Evolutionary conservation across 2,329 filamentous ascomycete species (phyloP).

Genomic region (Orbilia blumenaviensis): DNA sequence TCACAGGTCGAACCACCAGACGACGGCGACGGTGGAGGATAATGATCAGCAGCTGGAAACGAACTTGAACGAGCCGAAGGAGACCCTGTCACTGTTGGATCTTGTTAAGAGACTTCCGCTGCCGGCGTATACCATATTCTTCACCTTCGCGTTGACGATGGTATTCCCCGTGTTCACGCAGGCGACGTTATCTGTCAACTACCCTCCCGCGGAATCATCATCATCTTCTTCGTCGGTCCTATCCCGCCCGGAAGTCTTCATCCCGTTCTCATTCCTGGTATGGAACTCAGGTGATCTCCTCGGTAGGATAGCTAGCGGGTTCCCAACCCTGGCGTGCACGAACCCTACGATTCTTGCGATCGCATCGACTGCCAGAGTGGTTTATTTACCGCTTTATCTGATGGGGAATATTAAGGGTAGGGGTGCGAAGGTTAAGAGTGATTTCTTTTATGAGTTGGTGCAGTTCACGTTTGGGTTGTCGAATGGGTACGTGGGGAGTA

Average conservation of each 20-base stretch:
- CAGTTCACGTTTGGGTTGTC: conserved; percentile 84
- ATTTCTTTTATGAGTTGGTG: conserved; percentile 84
- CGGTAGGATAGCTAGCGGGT: conserved; percentile 70
- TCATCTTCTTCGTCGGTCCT: conserved; percentile 64
- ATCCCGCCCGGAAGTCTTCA: conserved; percentile 79
- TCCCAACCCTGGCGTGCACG: conserved; percentile 63
- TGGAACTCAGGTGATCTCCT: conserved; percentile 91
- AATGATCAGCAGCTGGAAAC: conserved; percentile 63
- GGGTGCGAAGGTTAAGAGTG: conserved; percentile 78
- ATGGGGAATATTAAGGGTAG: conserved; percentile 85
- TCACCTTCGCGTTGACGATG: conserved; percentile 88
- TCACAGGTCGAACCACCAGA: conserved; percentile 59
- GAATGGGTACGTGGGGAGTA: conserved; percentile 86
- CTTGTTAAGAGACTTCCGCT: conserved; percentile 82
- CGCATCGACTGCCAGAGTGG: conserved; percentile 71
- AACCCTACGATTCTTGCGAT: conserved; percentile 67
- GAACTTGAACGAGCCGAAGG: conserved; percentile 60
- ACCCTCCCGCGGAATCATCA: no score
- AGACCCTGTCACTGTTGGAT: conserved; percentile 69
- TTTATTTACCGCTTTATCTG: conserved; percentile 84
- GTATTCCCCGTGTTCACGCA: conserved; percentile 90
- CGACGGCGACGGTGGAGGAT: no score
- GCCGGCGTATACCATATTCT: conserved; percentile 77
- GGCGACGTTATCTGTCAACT: conserved; percentile 55
- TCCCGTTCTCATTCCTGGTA: conserved; percentile 86